Base-by-base conservation (phyloP, 768 basidiomycete genomes). In the Boletellus ananiceps region DNA sequence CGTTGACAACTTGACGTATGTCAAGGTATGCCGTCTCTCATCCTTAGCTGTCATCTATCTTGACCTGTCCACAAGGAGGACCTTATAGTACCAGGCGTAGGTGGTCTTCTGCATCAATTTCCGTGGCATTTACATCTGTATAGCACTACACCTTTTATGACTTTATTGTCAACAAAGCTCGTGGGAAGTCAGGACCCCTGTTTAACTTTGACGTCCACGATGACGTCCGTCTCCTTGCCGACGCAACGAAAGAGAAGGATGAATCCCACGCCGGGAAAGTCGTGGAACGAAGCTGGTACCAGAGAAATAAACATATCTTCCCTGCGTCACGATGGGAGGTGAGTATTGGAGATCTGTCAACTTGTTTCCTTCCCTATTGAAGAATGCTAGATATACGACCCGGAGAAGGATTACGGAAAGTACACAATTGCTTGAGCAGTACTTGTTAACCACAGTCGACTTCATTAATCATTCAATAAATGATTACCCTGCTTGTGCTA, bases 141-240 rank as follows among this genome's bases (percentile, higher is more conserved):
- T 58, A 97, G 92, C 95, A 98, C 65, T 82, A 97, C 69, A 96
- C 94, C 1, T 99, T 99, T 66, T 98, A 97, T 67, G 90, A 94
- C 69, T 98, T 99, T 57, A 96, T 99, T 57, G 76, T 98, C 59
- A 98, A 98, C 77, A 97, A 96, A 71, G 93, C 94, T 8, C 84
- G 96, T 19, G 96, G 96, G 23, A 99, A 99, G 69, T 96, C 93
- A 0, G 96, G 96, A 0, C 96, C 96, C 5, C 71, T 99, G 47
- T 99, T 99, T 74, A 96, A 88, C 68, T 99, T 99, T 62, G 96
- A 99, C 68, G 96, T 98, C 6, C 96, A 99, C 66, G 96, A 99
- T 64, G 96, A 99, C 65, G 90, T 99, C 4, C 88, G 96, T 15
- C 69, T 99, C 55, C 75, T 97, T 18, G 86, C 90, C 19, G 96